Conservation (phyloP, 2,329 filamentous ascomycete species). For the Aspergillus melleus region DNA sequence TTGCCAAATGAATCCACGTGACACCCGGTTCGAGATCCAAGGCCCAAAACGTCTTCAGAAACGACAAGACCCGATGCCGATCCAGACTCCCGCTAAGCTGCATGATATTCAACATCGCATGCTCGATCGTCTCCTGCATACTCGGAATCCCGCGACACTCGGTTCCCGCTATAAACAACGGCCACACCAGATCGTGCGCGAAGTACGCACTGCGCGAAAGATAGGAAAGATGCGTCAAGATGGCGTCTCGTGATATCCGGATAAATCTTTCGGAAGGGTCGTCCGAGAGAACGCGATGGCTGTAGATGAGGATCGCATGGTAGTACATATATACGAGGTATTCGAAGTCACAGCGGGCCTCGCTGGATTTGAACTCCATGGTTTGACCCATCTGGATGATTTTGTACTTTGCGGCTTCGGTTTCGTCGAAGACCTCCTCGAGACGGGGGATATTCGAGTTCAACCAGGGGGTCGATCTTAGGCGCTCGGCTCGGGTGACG, state of each 20-base stretch:
- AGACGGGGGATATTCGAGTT: not conserved
- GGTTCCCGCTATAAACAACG: slow-evolving; percentile 27
- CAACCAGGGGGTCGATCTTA: slow-evolving; percentile 8
- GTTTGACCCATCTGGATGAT: slow-evolving; percentile 16
- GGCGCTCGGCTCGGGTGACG: slow-evolving; percentile 23
- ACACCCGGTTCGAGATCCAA: not conserved
- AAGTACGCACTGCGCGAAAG: slow-evolving; percentile 14
- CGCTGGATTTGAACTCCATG: slow-evolving; percentile 16
- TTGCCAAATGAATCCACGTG: slow-evolving; percentile 19
- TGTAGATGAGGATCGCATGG: slow-evolving; percentile 27
- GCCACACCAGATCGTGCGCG: slow-evolving; percentile 30
- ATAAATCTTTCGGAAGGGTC: not conserved
- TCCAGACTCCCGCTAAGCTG: slow-evolving; percentile 11
- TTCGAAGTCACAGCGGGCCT: slow-evolving; percentile 18
- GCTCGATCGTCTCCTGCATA: slow-evolving; percentile 7
- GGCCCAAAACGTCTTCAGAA: slow-evolving; percentile 10
- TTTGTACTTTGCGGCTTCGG: slow-evolving; percentile 14
- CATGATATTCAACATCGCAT: slow-evolving; percentile 11
- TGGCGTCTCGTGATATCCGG: slow-evolving; percentile 5
- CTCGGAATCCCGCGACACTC: slow-evolving; percentile 14
- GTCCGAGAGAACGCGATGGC: slow-evolving; percentile 21
- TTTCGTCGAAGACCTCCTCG: not conserved
- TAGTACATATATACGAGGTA: slow-evolving; percentile 27
- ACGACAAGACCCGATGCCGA: slow-evolving; percentile 13
- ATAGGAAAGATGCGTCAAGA: slow-evolving; percentile 9